Base-by-base conservation (phyloP, 768 basidiomycete species). In the Lactarius hengduanensis region DNA sequence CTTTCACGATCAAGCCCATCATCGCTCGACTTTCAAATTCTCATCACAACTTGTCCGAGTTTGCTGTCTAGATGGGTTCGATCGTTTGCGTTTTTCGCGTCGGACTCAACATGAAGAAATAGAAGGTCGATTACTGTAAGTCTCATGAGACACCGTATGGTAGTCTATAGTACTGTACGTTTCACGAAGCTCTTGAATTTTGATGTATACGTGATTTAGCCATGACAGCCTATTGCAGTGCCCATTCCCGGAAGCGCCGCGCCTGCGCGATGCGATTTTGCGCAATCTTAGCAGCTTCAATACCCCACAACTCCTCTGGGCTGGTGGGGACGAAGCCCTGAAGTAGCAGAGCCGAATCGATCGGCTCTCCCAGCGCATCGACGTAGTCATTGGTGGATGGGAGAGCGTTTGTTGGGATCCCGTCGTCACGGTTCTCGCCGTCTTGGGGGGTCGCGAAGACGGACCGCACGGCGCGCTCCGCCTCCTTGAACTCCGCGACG, bases 401-500 rank as follows among this genome's bases (percentile, higher is more conserved):
- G 40, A 30, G 8, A 74, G 66, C 76, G 13, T 6, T 28, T 10
- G 50, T 50, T 70, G 59, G 40, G 16, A 15, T 3, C 54, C 8
- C 18, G 30, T 41, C 53, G 16, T 11, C 38, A 5, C 28, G 26
- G 11, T 34, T 20, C 10, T 53, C 50, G 53, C 63, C 62, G 53
- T 68, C 69, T 4, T 63, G 70, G 3, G 57, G 57, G 3, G 47
- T 59, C 8, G 50, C 70, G 36, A 69, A 73, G 34, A 83, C 85
- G 43, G 80, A 80, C 63, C 75, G 77, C 43, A 80, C 73, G 74
- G 94, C 94, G 64, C 79, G 82, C 73, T 87, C 87, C 0, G 87
- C 91, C 62, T 97, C 92, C 59, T 79, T 81, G 62, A 81, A 76
- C 64, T 94, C 92, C 77, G 98, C 87, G 3, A 94, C 88, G 13